Evolutionary conservation across 805 yeast genomes (phyloP), one percentile per base, ranked within the genome.

Genomic region (Pichia phayaonensis): DNA sequence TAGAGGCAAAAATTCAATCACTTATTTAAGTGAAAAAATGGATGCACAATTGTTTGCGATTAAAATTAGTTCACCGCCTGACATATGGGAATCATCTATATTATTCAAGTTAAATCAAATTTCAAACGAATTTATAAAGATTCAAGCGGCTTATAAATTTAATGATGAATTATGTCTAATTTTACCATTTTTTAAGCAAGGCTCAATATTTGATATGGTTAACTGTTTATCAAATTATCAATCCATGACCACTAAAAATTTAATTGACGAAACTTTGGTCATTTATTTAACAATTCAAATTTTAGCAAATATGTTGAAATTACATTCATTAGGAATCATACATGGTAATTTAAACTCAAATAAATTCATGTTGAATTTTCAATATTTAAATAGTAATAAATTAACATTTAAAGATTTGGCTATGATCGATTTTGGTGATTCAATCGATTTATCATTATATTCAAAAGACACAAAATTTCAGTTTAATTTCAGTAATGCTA

Each of bases 291-390:
- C 92, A 0, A 67, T 80, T 11, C 89, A 89, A 61, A 61, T 90
- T 12, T 59, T 90, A 43, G 72, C 77, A 41, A 72, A 79, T 0
- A 66, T 88, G 7, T 81, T 80, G 47, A 64, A 69, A 2, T 64
- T 90, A n/a, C 97, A 90, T 60, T 63, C 65, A 0, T 65, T 75
- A 16, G 83, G 83, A 0, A 80, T 90, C 1, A 71, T 90, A 13
- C 97, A 90, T 67, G 95, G 96, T 2, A 95, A 90, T 62, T 65
- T 90, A 48, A 86, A 85, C 61, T 84, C 96, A 0, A 96, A 86
- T 55, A 90, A 89, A 61, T 86, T 94, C 56, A 85, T 90, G 95
- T 61, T 88, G 0, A 66, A 85, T 40, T 72, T 85, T 13, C 36
- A 42, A 18, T 42, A 21, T 12, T 18, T 36, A 13, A 16, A 50